phyloP scores from a whole-genome alignment of 345 rosid genomes.

The Geranium brycei region DNA sequence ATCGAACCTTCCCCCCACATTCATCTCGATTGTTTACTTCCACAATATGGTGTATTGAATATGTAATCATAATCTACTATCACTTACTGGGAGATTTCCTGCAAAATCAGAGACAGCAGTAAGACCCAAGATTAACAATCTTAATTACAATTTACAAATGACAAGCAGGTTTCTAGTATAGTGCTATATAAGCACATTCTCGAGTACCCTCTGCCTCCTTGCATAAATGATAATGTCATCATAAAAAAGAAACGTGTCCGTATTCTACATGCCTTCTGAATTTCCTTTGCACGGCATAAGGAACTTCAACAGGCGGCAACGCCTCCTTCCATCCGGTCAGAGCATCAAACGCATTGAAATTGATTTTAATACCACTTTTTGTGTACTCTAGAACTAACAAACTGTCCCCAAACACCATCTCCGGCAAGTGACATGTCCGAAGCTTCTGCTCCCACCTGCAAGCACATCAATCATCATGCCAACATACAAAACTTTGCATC shows the following conservation, averaged over 20 bases:
- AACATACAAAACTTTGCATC: too few species aligned
- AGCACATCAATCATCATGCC: not conserved
- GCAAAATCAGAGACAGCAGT: slow-evolving; percentile 20
- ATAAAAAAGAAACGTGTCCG: not conserved
- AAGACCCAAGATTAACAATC: not conserved
- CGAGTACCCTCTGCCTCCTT: not conserved
- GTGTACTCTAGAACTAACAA: slow-evolving; percentile 50
- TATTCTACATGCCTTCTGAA: slow-evolving; percentile 47
- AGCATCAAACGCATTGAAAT: slow-evolving; percentile 88
- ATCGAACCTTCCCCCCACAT: slow-evolving; percentile 30
- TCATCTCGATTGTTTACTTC: slow-evolving; percentile 47
- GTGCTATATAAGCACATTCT: not conserved
- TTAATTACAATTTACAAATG: not conserved
- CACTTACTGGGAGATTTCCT: slow-evolving; percentile 90
- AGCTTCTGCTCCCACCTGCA: slow-evolving; percentile 83
- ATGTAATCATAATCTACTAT: slow-evolving; percentile 95
- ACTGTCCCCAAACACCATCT: slow-evolving; percentile 87
- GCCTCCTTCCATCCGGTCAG: slow-evolving; percentile 74
- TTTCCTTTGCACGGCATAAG: slow-evolving; percentile 87
- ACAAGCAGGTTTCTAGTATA: not conserved
- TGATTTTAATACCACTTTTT: slow-evolving; percentile 41
- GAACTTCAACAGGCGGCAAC: slow-evolving; percentile 88
- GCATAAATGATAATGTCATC: not conserved
- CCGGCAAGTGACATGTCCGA: slow-evolving; percentile 67
- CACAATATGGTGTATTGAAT: slow-evolving; percentile 81